These are phyloP conservation scores for Tillandsia leiboldiana DNA, from an alignment of 176 grass and related monocot genomes.

Conservation along the genomic window DNA sequence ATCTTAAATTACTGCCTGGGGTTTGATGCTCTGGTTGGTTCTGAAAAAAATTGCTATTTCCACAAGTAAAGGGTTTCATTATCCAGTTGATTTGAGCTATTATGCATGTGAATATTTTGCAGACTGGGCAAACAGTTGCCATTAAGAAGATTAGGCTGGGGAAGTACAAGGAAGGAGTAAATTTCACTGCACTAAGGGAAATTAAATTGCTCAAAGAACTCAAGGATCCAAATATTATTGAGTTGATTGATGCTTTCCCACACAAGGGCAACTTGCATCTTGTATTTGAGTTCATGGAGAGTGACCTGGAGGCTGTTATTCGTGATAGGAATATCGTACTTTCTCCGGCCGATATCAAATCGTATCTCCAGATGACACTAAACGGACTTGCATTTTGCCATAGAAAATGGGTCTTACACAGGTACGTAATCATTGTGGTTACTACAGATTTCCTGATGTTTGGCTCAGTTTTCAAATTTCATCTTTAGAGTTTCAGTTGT, in stretches of 20 bases:
- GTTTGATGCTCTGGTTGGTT: no score
- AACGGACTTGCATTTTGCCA: slow-evolving; percentile 88
- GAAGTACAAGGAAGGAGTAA: slow-evolving; percentile 91
- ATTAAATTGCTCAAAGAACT: slow-evolving; percentile 94
- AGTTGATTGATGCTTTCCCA: slow-evolving; percentile 85
- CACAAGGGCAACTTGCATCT: slow-evolving; percentile 89
- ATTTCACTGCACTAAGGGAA: slow-evolving; percentile 96
- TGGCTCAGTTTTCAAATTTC: not conserved
- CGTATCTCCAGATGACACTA: slow-evolving; percentile 93
- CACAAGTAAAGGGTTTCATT: no score
- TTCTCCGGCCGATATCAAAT: slow-evolving; percentile 84
- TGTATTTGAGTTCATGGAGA: slow-evolving; percentile 99
- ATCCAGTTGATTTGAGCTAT: slow-evolving; percentile 8
- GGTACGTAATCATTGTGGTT: slow-evolving; percentile 34
- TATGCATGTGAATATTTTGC: slow-evolving; percentile 26
- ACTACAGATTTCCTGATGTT: slow-evolving; percentile 18
- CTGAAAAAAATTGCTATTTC: no score
- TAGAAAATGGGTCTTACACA: slow-evolving; percentile 97
- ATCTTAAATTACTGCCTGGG: no score
- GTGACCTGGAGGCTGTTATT: slow-evolving; percentile 92
- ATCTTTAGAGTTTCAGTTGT: no score
- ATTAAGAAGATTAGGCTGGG: slow-evolving; percentile 91
- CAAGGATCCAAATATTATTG: slow-evolving; percentile 90
- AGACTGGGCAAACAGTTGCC: slow-evolving; percentile 83
- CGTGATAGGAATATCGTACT: slow-evolving; percentile 76